Evolutionary conservation across 2,329 filamentous ascomycete species (phyloP).

Genomic region (Intubia oerlemansii): DNA sequence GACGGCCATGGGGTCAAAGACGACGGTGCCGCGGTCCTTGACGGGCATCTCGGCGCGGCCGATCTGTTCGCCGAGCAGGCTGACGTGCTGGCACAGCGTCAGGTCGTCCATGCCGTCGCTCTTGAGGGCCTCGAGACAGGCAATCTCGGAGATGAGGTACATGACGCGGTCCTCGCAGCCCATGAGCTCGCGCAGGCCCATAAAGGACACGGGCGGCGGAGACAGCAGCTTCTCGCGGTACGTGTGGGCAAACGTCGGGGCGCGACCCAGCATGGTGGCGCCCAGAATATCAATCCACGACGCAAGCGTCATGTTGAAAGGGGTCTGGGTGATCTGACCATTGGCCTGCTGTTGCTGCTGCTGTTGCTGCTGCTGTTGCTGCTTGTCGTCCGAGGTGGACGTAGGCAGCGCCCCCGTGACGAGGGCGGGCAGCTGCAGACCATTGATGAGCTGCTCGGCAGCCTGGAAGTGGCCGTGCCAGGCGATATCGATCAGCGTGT

Average conservation of each 20-base stretch:
- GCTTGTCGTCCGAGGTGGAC: no score
- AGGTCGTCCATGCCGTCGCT: conserved; percentile 65
- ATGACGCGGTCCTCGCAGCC: conserved; percentile 94
- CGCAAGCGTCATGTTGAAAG: conserved; percentile 89
- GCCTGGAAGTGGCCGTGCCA: conserved; percentile 97
- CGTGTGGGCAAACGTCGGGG: conserved; percentile 79
- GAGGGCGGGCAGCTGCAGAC: conserved; percentile 54
- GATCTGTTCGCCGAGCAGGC: conserved; percentile 71
- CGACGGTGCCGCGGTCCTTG: conserved; percentile 51
- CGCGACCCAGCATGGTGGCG: conserved; percentile 71
- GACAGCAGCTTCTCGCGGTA: conserved; percentile 88
- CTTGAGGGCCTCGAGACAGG: conserved; percentile 83
- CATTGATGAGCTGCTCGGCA: conserved; percentile 64
- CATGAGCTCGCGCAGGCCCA: conserved; percentile 81
- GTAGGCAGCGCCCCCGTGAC: conserved; percentile 25
- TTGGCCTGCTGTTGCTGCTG: no score
- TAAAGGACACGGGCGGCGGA: conserved; percentile 29
- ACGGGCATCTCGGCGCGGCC: conserved; percentile 52
- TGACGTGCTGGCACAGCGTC: conserved; percentile 71
- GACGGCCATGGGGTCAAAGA: conserved; percentile 37
- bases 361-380: no score
- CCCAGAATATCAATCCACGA: conserved; percentile 96
- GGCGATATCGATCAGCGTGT: conserved; percentile 72
- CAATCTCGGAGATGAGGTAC: conserved; percentile 95
- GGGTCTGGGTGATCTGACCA: conserved; percentile 32